Evolutionary conservation across 2,329 filamentous ascomycete genomes (phyloP).

Genomic region (Byssochlamys sp.): DNA sequence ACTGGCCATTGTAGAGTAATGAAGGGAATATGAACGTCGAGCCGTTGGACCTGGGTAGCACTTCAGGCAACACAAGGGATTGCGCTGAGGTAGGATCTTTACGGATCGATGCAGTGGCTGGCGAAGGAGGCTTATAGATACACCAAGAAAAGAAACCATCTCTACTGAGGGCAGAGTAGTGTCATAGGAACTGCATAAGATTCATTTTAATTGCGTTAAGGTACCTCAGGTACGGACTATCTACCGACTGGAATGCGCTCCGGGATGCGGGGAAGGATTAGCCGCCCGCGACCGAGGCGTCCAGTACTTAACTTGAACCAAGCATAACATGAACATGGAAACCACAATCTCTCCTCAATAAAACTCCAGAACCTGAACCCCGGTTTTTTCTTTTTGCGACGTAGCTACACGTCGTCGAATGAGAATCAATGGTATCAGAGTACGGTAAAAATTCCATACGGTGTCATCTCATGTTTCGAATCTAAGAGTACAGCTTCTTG

Average conservation of each 20-base stretch:
- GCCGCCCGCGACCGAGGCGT: background rate
- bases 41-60: background rate
- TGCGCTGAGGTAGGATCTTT: background rate
- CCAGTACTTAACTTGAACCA: background rate
- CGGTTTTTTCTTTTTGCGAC: background rate
- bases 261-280: background rate
- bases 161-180: background rate
- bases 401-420: background rate
- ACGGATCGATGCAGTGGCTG: background rate
- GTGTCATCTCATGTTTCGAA: conserved; percentile 4
- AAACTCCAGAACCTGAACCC: background rate
- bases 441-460: conserved; percentile 12
- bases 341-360: background rate
- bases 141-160: background rate
- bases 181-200: background rate
- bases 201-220: background rate
- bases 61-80: background rate
- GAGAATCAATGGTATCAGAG: conserved; percentile 1
- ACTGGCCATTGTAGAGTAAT: background rate
- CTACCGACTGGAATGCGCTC: background rate
- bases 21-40: background rate
- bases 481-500: conserved; percentile 95
- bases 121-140: background rate
- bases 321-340: background rate
- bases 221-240: background rate